phyloP scores from a whole-genome alignment of 805 yeast genomes.

The Grigorovia jiainica region DNA sequence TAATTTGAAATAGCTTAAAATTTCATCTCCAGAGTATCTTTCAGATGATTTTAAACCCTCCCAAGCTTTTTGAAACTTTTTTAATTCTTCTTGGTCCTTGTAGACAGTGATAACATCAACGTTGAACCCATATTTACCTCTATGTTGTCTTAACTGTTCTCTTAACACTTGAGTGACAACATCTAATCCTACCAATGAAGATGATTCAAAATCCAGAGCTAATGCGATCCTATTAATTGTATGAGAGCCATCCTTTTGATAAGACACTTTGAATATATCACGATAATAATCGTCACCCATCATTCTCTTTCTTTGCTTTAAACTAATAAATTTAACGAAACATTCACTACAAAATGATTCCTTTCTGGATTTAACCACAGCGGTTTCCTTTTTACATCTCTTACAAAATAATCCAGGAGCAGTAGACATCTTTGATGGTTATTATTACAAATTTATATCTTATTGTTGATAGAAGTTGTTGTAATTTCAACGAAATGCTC shows the following conservation, averaged over 20 bases:
- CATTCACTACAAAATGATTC: constrained; percentile 36
- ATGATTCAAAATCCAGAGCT: constrained; percentile 51
- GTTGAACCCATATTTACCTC: constrained; percentile 61
- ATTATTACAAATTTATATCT: no score
- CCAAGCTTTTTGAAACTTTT: constrained; percentile 9
- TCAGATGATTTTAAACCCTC: constrained; percentile 5
- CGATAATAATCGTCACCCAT: constrained; percentile 54
- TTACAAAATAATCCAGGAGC: constrained; percentile 8
- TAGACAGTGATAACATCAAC: constrained; percentile 37
- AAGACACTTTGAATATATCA: constrained; percentile 44
- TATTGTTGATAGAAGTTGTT: neutral
- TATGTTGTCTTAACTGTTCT: constrained; percentile 53
- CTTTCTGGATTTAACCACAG: constrained; percentile 22
- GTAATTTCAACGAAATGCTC: no score
- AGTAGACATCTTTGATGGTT: neutral
- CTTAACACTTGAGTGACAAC: constrained; percentile 48
- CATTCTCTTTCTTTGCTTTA: constrained; percentile 78
- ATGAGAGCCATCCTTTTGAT: constrained; percentile 28
- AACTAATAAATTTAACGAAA: constrained; percentile 60
- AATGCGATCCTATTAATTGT: constrained; percentile 37
- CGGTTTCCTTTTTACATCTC: constrained; percentile 16
- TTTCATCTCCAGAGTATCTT: constrained; percentile 13
- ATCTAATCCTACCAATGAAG: constrained; percentile 63
- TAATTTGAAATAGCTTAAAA: constrained; percentile 29
- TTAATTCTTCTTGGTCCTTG: constrained; percentile 14